Evolutionary conservation across 179 eudicot species (phyloP), one percentile per base, ranked within the genome.

Genomic region (Carnegiea gigantea): DNA sequence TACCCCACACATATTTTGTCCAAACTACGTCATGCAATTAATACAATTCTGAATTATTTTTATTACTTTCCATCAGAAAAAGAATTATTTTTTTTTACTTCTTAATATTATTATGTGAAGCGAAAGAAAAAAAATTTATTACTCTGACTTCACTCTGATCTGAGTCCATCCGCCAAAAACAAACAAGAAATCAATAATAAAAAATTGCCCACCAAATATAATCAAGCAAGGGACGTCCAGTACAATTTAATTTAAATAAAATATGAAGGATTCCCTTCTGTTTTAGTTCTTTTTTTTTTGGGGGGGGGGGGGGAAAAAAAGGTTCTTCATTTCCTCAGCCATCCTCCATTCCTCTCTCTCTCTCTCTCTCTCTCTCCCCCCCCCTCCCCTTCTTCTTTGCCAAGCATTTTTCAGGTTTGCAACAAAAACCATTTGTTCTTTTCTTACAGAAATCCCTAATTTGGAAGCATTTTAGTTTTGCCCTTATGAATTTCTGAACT

Each of bases 331-430:
- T 81, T 48, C 44, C 76, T 38, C 40, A 73, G 73, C 84, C 79
- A 77, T 51, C 48, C 77, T 78, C 65, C 77, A 14, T 28, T 7
- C 33, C 38, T 38, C 38, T 72, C 44, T 17, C 48, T 60, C 46
- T 80, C 78, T 84, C 86, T 80, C 81, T 77, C 81, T 28, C 75
- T 84, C 79, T 77, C 82, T 23, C 87, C 20, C 78, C 80, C 86
- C 78, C 80, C 86, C 77, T 79, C 77, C 83, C 20, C 75, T 85
- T 82, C 80, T 85, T 23, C 87, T 36, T 82, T 28, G 80, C 85
- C 87, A 82, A 82, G 46, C 76, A 82, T 40, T 75, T 78, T 79
- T 74, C 87, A 85, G 87, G 87, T 85, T 62, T 71, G 85, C 53
- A 76, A 75, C 82, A 53, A 75, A 67, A 74, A 67, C 81, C 78